Percentiles rank a stretch among this genome's conserved stretches.
Conservation (phyloP, 148 eudicot species). For the Nepenthes mirabilis region DNA sequence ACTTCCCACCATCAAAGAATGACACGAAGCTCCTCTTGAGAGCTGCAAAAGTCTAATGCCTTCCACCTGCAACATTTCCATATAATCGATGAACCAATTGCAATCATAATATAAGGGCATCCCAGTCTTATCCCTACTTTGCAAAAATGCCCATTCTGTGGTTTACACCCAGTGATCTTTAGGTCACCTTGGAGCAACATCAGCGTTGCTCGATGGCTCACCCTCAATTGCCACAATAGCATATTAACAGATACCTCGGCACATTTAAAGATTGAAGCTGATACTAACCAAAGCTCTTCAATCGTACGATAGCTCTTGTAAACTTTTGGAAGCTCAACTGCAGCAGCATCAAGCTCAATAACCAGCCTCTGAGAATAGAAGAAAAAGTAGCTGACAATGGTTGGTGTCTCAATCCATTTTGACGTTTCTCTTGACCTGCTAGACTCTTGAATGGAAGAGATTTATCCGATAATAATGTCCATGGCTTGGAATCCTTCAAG, state of each 20-base stretch:
- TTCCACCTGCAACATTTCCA: constrained; percentile 54
- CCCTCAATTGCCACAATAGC: neutral
- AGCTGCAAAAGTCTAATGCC: constrained; percentile 71
- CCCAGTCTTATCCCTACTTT: too few species aligned
- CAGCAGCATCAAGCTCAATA: constrained; percentile 21
- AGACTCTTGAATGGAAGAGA: neutral
- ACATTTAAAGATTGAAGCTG: neutral
- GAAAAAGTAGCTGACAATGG: neutral
- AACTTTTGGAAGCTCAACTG: constrained; percentile 69
- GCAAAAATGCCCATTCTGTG: too few species aligned
- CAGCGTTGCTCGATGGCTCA: too few species aligned
- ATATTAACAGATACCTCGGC: neutral
- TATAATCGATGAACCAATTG: constrained; percentile 4
- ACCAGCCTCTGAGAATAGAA: neutral
- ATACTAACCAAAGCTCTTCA: constrained; percentile 66
- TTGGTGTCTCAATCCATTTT: neutral
- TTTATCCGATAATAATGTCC: neutral
- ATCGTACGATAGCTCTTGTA: constrained; percentile 81
- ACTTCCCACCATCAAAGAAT: constrained; percentile 59
- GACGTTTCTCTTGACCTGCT: neutral
- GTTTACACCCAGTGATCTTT: too few species aligned
- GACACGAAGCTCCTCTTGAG: constrained; percentile 66
- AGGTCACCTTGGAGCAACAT: too few species aligned
- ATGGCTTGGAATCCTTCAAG: neutral
- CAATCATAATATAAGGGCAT: neutral